Evolutionary conservation across 1,284 basidiomycete genomes (phyloP), one percentile per base, ranked within the genome.

Genomic region (Ustilago bromivora): DNA sequence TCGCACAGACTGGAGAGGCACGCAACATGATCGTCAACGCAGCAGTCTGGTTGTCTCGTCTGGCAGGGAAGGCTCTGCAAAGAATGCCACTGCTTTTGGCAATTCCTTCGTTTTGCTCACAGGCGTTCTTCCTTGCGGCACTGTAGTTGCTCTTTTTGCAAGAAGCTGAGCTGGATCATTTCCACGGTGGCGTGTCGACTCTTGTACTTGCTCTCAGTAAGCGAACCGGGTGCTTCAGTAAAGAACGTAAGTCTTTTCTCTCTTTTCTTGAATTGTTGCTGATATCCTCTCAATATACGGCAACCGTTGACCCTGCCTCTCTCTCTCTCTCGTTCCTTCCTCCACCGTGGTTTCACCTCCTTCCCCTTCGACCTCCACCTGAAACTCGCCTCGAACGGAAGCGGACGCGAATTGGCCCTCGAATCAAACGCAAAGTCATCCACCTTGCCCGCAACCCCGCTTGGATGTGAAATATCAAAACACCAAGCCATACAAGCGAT

Each of bases 401-500:
- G 57, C 6, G 76, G 65, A 59, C 76, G 72, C 12, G 65, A 76
- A 46, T 80, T 78, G 15, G 71, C 67, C 7, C 35, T 57, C n/a
- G 71, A 75, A 35, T 43, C 62, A 53, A 78, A 78, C 2, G 76
- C 76, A 15, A 76, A 35, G 17, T 69, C 72, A 17, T 76, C 74
- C 4, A 71, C 68, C 9, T 51, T 40, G 0, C 59, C 53, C 35
- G 63, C 58, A 13, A 62, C 28, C 4, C 61, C 65, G 3, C 34
- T 32, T 0, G 76, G 71, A 19, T 58, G 41, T 7, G 13, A 34
- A 28, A 87, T 81, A 35, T 84, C 61, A 61, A 85, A 84, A 10
- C 85, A 80, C 87, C 87, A 87, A 1, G 87, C 79, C 32, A 87
- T 61, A 43, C 75, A 71, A 0, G 87, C 86, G 0, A 81, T 62